Base-by-base conservation (phyloP, 1,284 basidiomycete genomes). In the Sporisorium reilianum region DNA sequence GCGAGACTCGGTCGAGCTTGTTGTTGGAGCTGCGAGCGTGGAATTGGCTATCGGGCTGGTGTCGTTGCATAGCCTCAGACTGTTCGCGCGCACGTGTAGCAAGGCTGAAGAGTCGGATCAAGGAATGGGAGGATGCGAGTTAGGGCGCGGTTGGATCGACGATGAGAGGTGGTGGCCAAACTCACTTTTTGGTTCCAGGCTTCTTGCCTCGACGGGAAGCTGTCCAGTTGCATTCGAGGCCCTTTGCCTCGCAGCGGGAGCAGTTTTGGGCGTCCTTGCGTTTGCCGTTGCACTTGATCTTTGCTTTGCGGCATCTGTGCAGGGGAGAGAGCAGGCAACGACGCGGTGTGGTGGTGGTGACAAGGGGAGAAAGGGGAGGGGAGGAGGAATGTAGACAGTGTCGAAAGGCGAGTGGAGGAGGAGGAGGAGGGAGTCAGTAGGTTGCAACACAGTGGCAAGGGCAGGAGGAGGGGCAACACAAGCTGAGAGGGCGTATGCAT, bases 251-350 rank as follows among this genome's bases (percentile, higher is more conserved):
- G 48, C 71, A 74, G 26, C 71, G 57, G 0, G 71, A 57, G 36
- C 71, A 74, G 52, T 74, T 74, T 26, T 68, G 71, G 2, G 65
- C 71, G 11, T 74, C 71, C 38, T 74, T 74, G 45, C 71, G 64
- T 49, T 74, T 74, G 38, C 71, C 71, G 44, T 68, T 74, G 62
- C 71, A 74, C 49, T 74, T 74, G 64, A 74, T 79, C 71, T 74
- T 74, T 12, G 71, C 71, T 45, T 68, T 68, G 18, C 71, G 45
- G 54, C 71, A 74, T 58, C 71, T 74, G 45, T 62, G 20, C n/a
- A 16, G 16, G 11, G 16, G 11, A 5, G 7, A 18, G 28, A 20
- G n/a, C 12, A 8, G 48, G 22, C 34, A 26, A 12, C 50, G 38
- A 26, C 23, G 23, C 7, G 11, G 18, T 16, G 26, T n/a, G 20